Evolutionary conservation across 2,329 filamentous ascomycete species (phyloP).

Genomic region (Cordyceps cateniannulata): DNA sequence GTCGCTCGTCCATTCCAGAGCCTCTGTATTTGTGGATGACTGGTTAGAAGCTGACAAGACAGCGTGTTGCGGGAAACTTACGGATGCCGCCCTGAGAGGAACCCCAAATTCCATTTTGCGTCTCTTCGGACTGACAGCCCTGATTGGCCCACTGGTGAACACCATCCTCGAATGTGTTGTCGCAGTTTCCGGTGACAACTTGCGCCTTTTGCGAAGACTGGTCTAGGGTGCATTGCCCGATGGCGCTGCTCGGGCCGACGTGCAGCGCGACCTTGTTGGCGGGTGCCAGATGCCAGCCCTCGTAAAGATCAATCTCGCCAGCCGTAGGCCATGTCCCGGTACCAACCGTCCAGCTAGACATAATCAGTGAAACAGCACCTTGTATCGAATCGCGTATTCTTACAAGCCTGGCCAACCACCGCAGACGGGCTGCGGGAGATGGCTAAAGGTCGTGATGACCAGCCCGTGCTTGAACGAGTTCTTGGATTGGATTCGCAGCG

Average conservation of each 20-base stretch:
- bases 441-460: slow-evolving; percentile 57
- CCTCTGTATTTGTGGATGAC: slow-evolving; percentile 19
- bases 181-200: slow-evolving; percentile 10
- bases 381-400: slow-evolving; percentile 11
- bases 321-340: slow-evolving; percentile 42
- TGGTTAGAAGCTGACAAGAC: not conserved
- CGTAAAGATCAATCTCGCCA: slow-evolving; percentile 56
- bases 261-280: slow-evolving; percentile 51
- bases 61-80: not conserved
- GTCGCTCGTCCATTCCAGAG: slow-evolving; percentile 31
- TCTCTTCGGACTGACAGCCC: slow-evolving; percentile 7
- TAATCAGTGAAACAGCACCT: not conserved
- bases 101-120: slow-evolving; percentile 2
- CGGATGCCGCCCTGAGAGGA: slow-evolving; percentile 1
- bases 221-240: slow-evolving; percentile 25
- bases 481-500: slow-evolving; percentile 56
- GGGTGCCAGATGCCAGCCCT: slow-evolving; percentile 50
- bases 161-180: slow-evolving; percentile 1
- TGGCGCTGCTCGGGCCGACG: slow-evolving; percentile 27
- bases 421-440: slow-evolving; percentile 58
- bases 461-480: slow-evolving; percentile 55
- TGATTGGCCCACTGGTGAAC: not conserved
- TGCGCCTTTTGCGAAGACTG: slow-evolving; percentile 20
- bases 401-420: slow-evolving; percentile 63
- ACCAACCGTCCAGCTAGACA: slow-evolving; percentile 35